Conservation (phyloP, 2,329 filamentous ascomycete genomes). For the Phaeosphaeria sp. region DNA sequence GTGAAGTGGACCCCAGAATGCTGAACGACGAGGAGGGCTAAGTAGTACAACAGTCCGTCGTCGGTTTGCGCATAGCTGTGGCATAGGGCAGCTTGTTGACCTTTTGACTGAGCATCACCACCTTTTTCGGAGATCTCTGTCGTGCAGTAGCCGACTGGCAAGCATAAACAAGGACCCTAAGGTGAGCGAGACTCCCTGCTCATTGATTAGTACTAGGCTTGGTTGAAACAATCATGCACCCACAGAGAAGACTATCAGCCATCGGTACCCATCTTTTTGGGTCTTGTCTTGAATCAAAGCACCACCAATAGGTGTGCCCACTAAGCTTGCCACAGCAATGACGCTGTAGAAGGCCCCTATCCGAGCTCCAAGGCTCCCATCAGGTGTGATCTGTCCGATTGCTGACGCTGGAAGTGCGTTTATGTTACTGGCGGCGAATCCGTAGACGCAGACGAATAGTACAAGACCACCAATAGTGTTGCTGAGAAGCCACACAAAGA, state of each 20-base stretch:
- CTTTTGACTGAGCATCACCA: slow-evolving; percentile 11
- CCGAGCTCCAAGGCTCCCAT: slow-evolving; percentile 72
- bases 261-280: slow-evolving; percentile 26
- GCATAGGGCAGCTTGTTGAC: background rate
- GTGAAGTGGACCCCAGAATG: background rate
- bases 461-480: slow-evolving; percentile 64
- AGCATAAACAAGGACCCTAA: slow-evolving; percentile 28
- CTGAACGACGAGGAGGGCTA: background rate
- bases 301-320: slow-evolving; percentile 72
- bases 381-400: slow-evolving; percentile 74
- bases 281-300: slow-evolving; percentile 32
- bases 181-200: slow-evolving; percentile 21
- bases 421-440: slow-evolving; percentile 72
- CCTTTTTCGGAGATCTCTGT: slow-evolving; percentile 15
- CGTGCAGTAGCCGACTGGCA: slow-evolving; percentile 24
- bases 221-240: background rate
- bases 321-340: slow-evolving; percentile 69
- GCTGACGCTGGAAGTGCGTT: slow-evolving; percentile 69
- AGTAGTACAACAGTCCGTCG: background rate
- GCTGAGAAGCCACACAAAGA: slow-evolving; percentile 63
- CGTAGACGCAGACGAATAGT: slow-evolving; percentile 71
- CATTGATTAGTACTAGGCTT: background rate
- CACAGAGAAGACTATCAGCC: slow-evolving; percentile 37
- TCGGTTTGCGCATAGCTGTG: background rate
- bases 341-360: slow-evolving; percentile 70